Evolutionary conservation across 495 filamentous ascomycete genomes (phyloP).

Genomic region (Achaetomiella virescens): DNA sequence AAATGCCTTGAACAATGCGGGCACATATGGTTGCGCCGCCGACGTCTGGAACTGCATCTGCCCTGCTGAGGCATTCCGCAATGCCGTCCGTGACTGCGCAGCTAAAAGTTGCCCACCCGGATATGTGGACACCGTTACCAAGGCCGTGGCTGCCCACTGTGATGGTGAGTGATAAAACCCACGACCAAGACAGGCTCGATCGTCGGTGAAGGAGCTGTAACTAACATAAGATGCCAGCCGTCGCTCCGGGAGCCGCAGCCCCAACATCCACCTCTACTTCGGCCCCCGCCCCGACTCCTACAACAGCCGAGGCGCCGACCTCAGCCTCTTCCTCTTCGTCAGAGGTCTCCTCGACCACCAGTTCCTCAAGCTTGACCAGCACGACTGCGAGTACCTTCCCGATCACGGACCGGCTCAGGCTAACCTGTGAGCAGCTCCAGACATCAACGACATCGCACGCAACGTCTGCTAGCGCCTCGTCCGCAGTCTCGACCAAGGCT

Average conservation of each 20-base stretch:
- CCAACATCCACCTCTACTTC: not conserved
- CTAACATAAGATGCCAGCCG: conserved; percentile 13
- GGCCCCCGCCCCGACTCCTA: conserved; percentile 11
- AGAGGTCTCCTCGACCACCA: not conserved
- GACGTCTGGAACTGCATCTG: conserved; percentile 26
- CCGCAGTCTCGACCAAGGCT: conserved; percentile 7
- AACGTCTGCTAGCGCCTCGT: not conserved
- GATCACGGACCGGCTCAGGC: not conserved
- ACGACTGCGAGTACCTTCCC: not conserved
- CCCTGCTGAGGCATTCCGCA: conserved; percentile 15
- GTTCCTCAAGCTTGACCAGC: not conserved
- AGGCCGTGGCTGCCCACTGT: conserved; percentile 23
- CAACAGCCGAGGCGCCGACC: conserved; percentile 7
- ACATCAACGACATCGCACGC: not conserved
- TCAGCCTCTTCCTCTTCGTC: not conserved
- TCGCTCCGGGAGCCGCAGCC: not conserved
- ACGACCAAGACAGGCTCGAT: not conserved
- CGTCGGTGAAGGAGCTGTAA: not conserved
- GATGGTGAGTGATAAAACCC: conserved; percentile 33
- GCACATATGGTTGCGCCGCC: conserved; percentile 15
- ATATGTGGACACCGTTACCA: conserved; percentile 10
- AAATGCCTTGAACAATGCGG: conserved; percentile 5
- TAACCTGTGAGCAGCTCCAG: not conserved
- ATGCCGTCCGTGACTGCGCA: conserved; percentile 21
- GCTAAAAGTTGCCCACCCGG: conserved; percentile 17